A percentile compares a stretch with the other conserved stretches of the same genome.
Evolutionary conservation across 106 monocot species (phyloP).

Genomic region (Phalaenopsis aphrodite): DNA sequence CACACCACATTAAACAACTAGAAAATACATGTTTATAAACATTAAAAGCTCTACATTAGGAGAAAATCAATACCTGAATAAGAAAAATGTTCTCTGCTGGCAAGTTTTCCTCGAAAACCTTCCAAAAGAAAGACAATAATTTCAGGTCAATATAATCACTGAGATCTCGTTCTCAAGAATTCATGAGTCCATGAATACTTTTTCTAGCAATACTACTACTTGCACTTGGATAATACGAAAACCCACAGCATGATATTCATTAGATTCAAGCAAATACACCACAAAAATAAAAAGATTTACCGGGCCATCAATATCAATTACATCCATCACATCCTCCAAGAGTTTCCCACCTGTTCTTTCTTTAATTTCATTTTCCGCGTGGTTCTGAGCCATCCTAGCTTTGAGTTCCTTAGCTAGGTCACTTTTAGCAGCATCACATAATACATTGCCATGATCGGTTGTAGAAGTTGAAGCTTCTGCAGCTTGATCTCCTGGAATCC

Average conservation of each 20-base stretch:
- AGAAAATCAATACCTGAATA: conserved; percentile 52
- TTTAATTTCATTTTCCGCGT: conserved; percentile 47
- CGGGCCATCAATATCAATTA: conserved; percentile 66
- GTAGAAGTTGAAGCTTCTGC: conserved; percentile 64
- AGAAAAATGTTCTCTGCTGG: conserved; percentile 65
- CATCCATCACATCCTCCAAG: conserved; percentile 66
- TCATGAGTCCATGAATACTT: background rate
- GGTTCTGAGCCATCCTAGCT: conserved; percentile 71
- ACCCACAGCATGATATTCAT: background rate
- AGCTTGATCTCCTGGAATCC: conserved; percentile 33
- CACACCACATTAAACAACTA: background rate
- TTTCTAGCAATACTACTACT: background rate
- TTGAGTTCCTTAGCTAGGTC: conserved; percentile 70
- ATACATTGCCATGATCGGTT: conserved; percentile 27
- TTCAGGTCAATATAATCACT: background rate
- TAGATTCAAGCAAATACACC: conserved; percentile 1
- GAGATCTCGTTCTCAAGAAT: too few species aligned
- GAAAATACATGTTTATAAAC: background rate
- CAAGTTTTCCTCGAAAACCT: conserved; percentile 93
- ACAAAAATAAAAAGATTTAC: conserved; percentile 25
- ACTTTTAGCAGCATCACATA: conserved; percentile 39
- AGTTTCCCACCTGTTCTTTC: conserved; percentile 53
- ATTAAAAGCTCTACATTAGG: background rate
- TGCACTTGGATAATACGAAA: background rate
- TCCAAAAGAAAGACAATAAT: conserved; percentile 13